Percentiles rank a stretch among this genome's conserved stretches.
These are phyloP conservation scores for Halteria grandinella DNA, from an alignment of 73 alveolate species.

Conservation along the genomic window DNA sequence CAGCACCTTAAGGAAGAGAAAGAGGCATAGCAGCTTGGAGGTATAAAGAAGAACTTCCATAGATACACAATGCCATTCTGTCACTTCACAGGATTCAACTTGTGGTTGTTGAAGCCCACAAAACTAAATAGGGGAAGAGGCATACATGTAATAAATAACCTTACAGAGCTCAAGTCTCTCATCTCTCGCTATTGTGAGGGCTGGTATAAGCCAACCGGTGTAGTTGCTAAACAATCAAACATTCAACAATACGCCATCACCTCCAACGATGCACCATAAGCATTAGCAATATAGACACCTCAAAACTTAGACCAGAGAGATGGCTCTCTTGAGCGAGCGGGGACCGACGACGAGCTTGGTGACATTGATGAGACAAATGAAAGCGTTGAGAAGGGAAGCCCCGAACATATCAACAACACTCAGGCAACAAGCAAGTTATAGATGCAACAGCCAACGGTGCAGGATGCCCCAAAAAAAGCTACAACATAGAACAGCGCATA, in stretches of 20 bases:
- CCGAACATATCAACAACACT: neutral
- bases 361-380: neutral
- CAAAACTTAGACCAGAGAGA: neutral
- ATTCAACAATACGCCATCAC: no score
- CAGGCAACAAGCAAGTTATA: neutral
- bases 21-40: neutral
- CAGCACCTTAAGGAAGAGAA: conserved; percentile 41
- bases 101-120: conserved; percentile 93
- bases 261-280: neutral
- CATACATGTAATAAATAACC: conserved; percentile 85
- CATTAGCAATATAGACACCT: neutral
- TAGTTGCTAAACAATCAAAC: neutral
- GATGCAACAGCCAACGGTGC: neutral
- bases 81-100: conserved; percentile 85
- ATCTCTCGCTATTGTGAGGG: conserved; percentile 48
- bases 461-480: neutral
- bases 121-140: conserved; percentile 95
- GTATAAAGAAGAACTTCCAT: conserved; percentile 10
- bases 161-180: conserved; percentile 16
- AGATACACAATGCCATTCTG: conserved; percentile 57
- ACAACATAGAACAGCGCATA: neutral
- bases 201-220: neutral
- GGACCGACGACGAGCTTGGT: no score
- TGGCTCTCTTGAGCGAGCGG: neutral
- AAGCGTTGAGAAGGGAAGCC: neutral